phyloP scores from a whole-genome alignment of 116 monocot genomes.

The Zostera marina region DNA sequence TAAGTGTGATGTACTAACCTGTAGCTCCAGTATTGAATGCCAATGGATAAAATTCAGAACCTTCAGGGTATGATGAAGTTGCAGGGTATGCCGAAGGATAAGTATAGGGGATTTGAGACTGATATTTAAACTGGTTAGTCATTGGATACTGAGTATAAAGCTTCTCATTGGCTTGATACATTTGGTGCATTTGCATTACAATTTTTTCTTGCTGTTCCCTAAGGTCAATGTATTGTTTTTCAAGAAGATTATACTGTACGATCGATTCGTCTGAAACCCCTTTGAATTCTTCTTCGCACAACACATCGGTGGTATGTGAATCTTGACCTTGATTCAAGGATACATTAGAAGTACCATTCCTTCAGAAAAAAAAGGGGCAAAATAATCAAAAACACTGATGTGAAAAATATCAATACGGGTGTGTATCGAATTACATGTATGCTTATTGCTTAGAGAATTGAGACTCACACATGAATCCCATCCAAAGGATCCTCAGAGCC shows the following conservation, averaged over 20 bases:
- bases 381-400: too few relatives aligned
- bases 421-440: too few relatives aligned
- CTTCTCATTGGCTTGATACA: neutral
- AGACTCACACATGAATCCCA: neutral
- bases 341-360: too few relatives aligned
- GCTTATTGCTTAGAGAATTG: neutral
- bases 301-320: too few relatives aligned
- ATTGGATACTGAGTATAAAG: too few relatives aligned
- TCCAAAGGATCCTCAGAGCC: neutral
- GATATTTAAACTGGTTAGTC: neutral
- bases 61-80: neutral
- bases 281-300: neutral
- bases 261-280: neutral
- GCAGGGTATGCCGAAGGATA: too few relatives aligned
- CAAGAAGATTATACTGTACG: neutral
- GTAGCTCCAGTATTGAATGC: neutral
- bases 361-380: too few relatives aligned
- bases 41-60: neutral
- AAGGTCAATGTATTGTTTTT: neutral
- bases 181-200: slow-evolving; percentile 1
- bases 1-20: neutral
- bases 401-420: too few relatives aligned
- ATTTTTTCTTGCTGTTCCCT: neutral
- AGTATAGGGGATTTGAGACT: neutral
- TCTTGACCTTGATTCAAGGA: too few relatives aligned